These are phyloP conservation scores for Fusarium nanum DNA, from an alignment of 2,329 filamentous ascomycete species.

Conservation along the genomic window DNA sequence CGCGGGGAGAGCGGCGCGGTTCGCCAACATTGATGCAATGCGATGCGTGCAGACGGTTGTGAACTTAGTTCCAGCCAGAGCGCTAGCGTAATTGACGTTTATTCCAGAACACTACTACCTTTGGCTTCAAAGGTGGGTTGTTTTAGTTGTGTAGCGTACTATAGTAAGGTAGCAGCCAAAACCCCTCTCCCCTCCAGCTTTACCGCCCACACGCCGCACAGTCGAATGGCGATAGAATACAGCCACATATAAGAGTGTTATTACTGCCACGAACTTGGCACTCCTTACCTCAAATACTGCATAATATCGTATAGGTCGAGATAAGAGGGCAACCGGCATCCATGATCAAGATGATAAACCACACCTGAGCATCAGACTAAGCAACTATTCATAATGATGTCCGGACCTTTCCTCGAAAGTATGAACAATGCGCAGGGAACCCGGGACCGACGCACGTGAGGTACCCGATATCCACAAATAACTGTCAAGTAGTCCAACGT, in stretches of 20 bases:
- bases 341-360: background rate
- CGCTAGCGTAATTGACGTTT: conserved; percentile 36
- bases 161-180: conserved; percentile 5
- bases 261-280: background rate
- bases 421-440: background rate
- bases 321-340: background rate
- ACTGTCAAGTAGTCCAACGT: background rate
- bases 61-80: conserved; percentile 11
- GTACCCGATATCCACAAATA: conserved; percentile 5
- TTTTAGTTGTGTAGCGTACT: background rate
- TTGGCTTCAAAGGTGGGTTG: conserved; percentile 1
- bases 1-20: conserved; percentile 37
- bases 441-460: conserved; percentile 6
- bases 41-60: conserved; percentile 14
- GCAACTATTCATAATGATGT: background rate
- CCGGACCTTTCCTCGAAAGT: background rate
- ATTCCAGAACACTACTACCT: conserved; percentile 41
- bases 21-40: conserved; percentile 27
- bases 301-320: background rate
- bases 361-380: background rate
- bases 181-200: background rate
- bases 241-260: background rate
- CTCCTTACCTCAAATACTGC: background rate
- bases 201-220: background rate
- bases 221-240: background rate